phyloP scores from a whole-genome alignment of 140 eudicot genomes.

The Ambrosia hybrid region DNA sequence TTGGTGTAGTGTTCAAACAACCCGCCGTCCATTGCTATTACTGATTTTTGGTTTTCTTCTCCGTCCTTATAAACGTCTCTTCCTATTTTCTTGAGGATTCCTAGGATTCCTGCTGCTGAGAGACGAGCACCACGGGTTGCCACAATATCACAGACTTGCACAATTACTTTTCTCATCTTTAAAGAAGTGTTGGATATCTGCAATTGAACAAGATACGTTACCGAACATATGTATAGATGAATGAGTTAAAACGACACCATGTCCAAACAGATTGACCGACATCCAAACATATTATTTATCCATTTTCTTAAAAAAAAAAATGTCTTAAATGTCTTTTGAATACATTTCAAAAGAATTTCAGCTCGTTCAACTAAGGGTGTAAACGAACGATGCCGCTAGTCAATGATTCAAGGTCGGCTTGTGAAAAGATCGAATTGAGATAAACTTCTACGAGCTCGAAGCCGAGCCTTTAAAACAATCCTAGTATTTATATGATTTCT shows the following conservation, averaged over 20 bases:
- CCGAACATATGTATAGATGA: neutral
- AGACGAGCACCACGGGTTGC: slow-evolving; percentile 94
- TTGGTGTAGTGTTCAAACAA: slow-evolving; percentile 81
- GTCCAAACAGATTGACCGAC: neutral
- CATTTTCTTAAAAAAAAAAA: neutral
- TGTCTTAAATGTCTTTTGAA: too few relatives aligned
- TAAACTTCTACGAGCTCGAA: too few relatives aligned
- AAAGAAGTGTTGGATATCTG: slow-evolving; percentile 75
- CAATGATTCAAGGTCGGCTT: neutral
- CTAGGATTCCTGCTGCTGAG: slow-evolving; percentile 87
- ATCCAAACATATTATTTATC: neutral
- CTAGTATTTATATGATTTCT: too few relatives aligned
- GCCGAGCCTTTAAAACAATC: too few relatives aligned
- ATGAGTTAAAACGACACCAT: neutral
- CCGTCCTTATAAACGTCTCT: slow-evolving; percentile 54
- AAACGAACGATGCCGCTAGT: neutral
- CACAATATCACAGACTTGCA: slow-evolving; percentile 64
- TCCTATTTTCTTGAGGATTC: slow-evolving; percentile 73
- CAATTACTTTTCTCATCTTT: slow-evolving; percentile 63
- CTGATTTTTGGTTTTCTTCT: slow-evolving; percentile 53
- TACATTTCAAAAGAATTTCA: too few relatives aligned
- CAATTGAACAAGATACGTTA: neutral
- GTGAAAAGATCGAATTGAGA: neutral
- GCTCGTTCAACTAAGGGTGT: neutral
- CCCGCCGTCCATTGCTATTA: slow-evolving; percentile 92